These are phyloP conservation scores for Agaricus subrufescens DNA, from an alignment of 768 basidiomycete genomes.

Conservation along the genomic window DNA sequence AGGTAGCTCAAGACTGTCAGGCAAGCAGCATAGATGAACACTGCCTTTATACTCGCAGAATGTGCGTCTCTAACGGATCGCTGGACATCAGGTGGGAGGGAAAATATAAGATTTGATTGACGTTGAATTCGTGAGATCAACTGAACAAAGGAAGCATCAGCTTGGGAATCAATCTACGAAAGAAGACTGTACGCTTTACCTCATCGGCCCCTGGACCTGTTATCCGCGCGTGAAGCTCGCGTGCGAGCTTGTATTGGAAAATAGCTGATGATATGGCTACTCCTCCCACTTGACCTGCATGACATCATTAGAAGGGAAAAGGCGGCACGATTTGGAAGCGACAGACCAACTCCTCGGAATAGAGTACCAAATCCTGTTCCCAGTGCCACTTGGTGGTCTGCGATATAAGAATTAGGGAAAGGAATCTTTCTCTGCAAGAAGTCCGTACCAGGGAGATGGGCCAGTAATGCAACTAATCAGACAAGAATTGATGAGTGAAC, in stretches of 20 bases:
- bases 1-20: conserved; percentile 57
- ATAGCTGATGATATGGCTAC: conserved; percentile 65
- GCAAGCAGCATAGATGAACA: conserved; percentile 57
- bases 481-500: conserved; percentile 22
- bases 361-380: conserved; percentile 67
- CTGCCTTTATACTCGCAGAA: conserved; percentile 48
- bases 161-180: no score
- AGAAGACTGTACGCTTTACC: conserved; percentile 22
- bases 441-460: conserved; percentile 54
- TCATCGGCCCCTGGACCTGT: conserved; percentile 47
- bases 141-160: conserved; percentile 24
- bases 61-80: conserved; percentile 56
- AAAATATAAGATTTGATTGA: conserved; percentile 49
- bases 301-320: background rate
- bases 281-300: conserved; percentile 63
- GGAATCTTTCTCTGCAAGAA: background rate
- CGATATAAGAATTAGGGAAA: background rate
- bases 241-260: conserved; percentile 55
- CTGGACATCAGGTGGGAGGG: conserved; percentile 48
- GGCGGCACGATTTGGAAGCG: background rate
- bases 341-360: conserved; percentile 60
- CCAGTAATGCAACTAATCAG: conserved; percentile 55
- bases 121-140: conserved; percentile 57
- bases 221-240: conserved; percentile 51
- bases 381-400: conserved; percentile 59